Evolutionary conservation across 1,139 yeast genomes (phyloP).

Genomic region (Spathaspora sp.): DNA sequence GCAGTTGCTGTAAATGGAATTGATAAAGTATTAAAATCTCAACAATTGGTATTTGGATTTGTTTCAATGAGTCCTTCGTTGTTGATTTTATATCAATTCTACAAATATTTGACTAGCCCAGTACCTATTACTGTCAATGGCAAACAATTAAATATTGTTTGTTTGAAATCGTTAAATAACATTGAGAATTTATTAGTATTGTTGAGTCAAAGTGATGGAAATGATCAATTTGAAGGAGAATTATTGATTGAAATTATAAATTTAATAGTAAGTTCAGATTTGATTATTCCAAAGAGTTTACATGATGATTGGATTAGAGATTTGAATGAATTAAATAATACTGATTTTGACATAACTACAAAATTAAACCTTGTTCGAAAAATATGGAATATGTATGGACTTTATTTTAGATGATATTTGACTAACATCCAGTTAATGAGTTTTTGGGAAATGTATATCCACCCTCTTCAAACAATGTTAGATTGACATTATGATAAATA

Average conservation of each 20-base stretch:
- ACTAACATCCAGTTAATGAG: conserved; percentile 17
- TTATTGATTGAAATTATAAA: conserved; percentile 58
- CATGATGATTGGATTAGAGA: conserved; percentile 55
- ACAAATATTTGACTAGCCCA: conserved; percentile 23
- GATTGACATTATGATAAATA: conserved; percentile 62
- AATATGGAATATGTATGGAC: conserved; percentile 56
- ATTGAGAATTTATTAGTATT: conserved; percentile 53
- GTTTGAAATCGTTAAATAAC: conserved; percentile 54
- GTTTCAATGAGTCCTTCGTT: conserved; percentile 86
- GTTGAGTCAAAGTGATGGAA: conserved; percentile 9
- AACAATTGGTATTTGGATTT: conserved; percentile 87
- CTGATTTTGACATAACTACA: conserved; percentile 23
- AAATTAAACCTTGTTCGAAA: conserved; percentile 49
- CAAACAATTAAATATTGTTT: conserved; percentile 38
- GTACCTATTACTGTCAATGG: conserved; percentile 44
- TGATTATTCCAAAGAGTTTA: conserved; percentile 47
- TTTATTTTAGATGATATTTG: conserved; percentile 26
- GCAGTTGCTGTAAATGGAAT: conserved; percentile 88
- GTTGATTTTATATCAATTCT: conserved; percentile 50
- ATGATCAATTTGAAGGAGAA: conserved; percentile 42
- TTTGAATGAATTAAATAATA: conserved; percentile 50
- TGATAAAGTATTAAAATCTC: conserved; percentile 84
- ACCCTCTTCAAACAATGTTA: conserved; percentile 65
- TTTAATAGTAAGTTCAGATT: conserved; percentile 47
- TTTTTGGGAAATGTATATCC: conserved; percentile 66